Percentiles rank a stretch among this genome's conserved stretches.
Conservation (phyloP, 176 grass and related monocot species). For the Thinopyrum elongatum region DNA sequence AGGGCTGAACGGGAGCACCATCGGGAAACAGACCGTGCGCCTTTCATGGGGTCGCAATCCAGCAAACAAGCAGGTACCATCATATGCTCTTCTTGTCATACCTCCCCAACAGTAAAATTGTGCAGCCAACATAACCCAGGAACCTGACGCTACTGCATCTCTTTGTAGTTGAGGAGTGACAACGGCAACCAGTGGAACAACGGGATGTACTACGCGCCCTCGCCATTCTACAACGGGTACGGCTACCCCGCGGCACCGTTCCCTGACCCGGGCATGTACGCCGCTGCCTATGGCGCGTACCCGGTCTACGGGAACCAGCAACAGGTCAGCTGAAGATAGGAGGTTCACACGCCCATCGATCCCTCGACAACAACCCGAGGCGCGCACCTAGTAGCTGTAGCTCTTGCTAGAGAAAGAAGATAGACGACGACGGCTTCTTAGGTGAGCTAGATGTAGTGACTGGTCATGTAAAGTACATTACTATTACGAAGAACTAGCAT, state of each 20-base stretch:
- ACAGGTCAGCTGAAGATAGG: slow-evolving; percentile 71
- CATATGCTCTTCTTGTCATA: neutral
- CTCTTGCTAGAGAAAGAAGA: slow-evolving; percentile 40
- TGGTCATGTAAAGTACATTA: slow-evolving; percentile 62
- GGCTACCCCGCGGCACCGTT: slow-evolving; percentile 68
- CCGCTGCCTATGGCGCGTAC: slow-evolving; percentile 72
- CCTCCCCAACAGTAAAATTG: neutral
- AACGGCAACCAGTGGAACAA: slow-evolving; percentile 84
- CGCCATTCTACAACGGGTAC: slow-evolving; percentile 80
- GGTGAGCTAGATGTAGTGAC: slow-evolving; percentile 67
- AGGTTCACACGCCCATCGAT: neutral
- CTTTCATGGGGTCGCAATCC: slow-evolving; percentile 97
- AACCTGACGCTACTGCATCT: slow-evolving; percentile 8
- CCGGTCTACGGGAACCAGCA: slow-evolving; percentile 85
- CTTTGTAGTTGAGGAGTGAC: slow-evolving; percentile 59
- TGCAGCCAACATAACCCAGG: neutral
- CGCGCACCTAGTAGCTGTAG: slow-evolving; percentile 41
- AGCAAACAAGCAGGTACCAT: slow-evolving; percentile 78
- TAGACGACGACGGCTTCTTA: slow-evolving; percentile 49
- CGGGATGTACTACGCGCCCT: slow-evolving; percentile 67
- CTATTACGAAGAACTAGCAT: slow-evolving; percentile 37
- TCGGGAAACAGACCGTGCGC: slow-evolving; percentile 82
- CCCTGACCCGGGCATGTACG: slow-evolving; percentile 86
- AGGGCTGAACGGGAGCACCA: slow-evolving; percentile 68
- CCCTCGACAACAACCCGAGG: neutral